Evolutionary conservation across 2,329 filamentous ascomycete genomes (phyloP).

Genomic region (Calonectria pseudoreteaudii): DNA sequence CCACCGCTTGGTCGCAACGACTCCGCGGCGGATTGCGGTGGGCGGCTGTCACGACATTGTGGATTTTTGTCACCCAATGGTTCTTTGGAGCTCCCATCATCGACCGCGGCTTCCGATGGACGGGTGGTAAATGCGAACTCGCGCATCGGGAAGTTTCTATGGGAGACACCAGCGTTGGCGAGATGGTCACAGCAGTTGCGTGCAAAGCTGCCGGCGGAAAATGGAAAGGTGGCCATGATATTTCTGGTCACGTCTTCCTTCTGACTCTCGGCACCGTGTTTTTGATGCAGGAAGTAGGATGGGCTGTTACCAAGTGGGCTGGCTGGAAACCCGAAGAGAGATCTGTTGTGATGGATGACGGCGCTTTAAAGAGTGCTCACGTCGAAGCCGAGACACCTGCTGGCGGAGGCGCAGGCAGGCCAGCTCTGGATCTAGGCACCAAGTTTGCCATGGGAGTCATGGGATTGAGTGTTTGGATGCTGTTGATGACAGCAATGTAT

Average conservation of each 20-base stretch:
- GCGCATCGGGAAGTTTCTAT: conserved; percentile 60
- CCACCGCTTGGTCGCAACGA: conserved; percentile 51
- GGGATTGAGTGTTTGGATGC: conserved; percentile 88
- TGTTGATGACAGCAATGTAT: conserved; percentile 98
- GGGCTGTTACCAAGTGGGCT: conserved; percentile 61
- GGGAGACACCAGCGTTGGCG: conserved; percentile 58
- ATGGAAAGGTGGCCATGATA: conserved; percentile 96
- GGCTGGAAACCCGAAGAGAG: conserved; percentile 68
- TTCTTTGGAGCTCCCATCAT: conserved; percentile 93
- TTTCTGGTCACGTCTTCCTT: conserved; percentile 95
- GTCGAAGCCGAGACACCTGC: conserved; percentile 55
- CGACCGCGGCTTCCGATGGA: conserved; percentile 89
- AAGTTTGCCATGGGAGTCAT: conserved; percentile 74
- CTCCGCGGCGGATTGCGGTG: conserved; percentile 76
- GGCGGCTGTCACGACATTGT: conserved; percentile 77
- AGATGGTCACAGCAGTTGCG: conserved; percentile 77
- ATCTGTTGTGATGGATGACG: conserved; percentile 73
- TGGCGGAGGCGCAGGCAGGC: conserved; percentile 39
- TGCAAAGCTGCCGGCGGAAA: conserved; percentile 85
- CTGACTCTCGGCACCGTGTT: conserved; percentile 87
- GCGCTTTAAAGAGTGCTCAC: conserved; percentile 70
- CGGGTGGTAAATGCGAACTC: conserved; percentile 84
- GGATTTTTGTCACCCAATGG: conserved; percentile 95
- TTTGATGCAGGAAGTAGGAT: conserved; percentile 82
- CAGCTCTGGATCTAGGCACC: conserved; percentile 58